These are phyloP conservation scores for Achlya hypogyna DNA, from an alignment of 352 stramenopile genomes.

Conservation along the genomic window DNA sequence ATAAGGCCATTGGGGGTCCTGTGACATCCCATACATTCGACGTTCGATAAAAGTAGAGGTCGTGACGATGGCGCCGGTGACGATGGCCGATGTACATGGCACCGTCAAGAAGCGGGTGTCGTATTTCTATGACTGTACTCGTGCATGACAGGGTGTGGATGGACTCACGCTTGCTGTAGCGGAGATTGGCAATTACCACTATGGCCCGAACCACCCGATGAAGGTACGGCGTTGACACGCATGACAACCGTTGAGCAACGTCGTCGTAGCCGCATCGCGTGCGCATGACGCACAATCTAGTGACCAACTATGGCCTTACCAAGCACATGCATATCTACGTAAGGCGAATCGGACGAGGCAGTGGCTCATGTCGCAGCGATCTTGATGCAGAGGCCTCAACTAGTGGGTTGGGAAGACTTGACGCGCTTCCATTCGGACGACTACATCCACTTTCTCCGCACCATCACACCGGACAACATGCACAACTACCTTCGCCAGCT, in stretches of 20 bases:
- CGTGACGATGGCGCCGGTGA: constrained; percentile 6
- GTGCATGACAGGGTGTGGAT: not conserved
- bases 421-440: constrained; percentile 99
- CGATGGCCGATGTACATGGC: constrained; percentile 8
- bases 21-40: not conserved
- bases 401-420: constrained; percentile 95
- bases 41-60: not conserved
- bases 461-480: constrained; percentile 99
- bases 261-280: constrained; percentile 92
- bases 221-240: constrained; percentile 68
- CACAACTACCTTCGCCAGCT: constrained; percentile 90
- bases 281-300: constrained; percentile 99
- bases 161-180: constrained; percentile 32
- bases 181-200: constrained; percentile 99
- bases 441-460: constrained; percentile 99
- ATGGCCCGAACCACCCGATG: constrained; percentile 91
- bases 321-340: constrained; percentile 98
- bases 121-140: constrained; percentile 84
- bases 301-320: constrained; percentile 99
- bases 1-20: too few relatives aligned
- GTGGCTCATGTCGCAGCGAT: constrained; percentile 19
- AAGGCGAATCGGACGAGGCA: constrained; percentile 16
- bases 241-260: not conserved
- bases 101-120: constrained; percentile 65
- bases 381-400: constrained; percentile 80